These are phyloP conservation scores for Fragaria iinumae DNA, from an alignment of 306 rosid species.

Conservation along the genomic window DNA sequence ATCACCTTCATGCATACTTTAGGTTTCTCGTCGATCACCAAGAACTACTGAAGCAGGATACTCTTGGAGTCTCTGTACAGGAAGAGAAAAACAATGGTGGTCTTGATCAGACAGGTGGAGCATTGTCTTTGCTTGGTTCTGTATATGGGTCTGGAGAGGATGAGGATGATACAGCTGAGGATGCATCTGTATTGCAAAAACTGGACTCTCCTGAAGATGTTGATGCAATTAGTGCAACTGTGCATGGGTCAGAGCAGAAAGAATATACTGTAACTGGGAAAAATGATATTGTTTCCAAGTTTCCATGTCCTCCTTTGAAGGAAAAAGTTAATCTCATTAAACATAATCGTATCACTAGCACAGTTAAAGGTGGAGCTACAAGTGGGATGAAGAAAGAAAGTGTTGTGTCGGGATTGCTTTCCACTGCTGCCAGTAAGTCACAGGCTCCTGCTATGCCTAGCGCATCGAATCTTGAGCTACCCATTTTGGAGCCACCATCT, in stretches of 20 bases:
- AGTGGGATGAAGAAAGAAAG: slow-evolving; percentile 37
- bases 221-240: slow-evolving; percentile 29
- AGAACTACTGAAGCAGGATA: slow-evolving; percentile 52
- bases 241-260: slow-evolving; percentile 34
- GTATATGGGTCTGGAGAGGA: slow-evolving; percentile 79
- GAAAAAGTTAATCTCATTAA: slow-evolving; percentile 59
- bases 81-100: slow-evolving; percentile 45
- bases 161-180: slow-evolving; percentile 58
- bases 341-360: slow-evolving; percentile 50
- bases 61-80: slow-evolving; percentile 33
- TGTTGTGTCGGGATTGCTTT: slow-evolving; percentile 29
- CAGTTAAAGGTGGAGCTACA: slow-evolving; percentile 41
- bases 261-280: slow-evolving; percentile 39
- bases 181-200: slow-evolving; percentile 24
- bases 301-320: slow-evolving; percentile 38
- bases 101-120: slow-evolving; percentile 62
- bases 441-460: slow-evolving; percentile 36
- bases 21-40: slow-evolving; percentile 75
- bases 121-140: slow-evolving; percentile 86
- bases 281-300: slow-evolving; percentile 39
- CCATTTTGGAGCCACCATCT: slow-evolving; percentile 73
- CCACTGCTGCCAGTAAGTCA: slow-evolving; percentile 33
- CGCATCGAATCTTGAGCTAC: slow-evolving; percentile 48
- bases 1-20: slow-evolving; percentile 73
- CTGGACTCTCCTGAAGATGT: slow-evolving; percentile 29